A percentile compares a stretch with the other conserved stretches of the same genome.
Evolutionary conservation across 768 basidiomycete genomes (phyloP).

Genomic region (Epithele typhae): DNA sequence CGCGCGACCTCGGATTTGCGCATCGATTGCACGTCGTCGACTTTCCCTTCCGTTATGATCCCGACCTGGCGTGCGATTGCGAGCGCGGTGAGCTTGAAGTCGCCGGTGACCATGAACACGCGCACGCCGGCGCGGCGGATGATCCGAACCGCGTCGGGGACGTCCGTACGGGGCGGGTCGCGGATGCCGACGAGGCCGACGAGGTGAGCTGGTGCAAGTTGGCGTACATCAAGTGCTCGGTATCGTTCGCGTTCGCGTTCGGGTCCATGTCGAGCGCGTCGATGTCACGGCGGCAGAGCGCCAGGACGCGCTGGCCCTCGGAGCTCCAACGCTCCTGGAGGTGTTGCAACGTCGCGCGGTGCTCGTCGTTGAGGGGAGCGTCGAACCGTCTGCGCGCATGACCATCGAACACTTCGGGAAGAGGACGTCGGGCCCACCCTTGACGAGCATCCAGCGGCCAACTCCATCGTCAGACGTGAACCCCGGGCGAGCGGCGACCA

Average conservation of each 20-base stretch:
- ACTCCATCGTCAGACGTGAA: slow-evolving; percentile 18
- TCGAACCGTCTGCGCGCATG: slow-evolving; percentile 31
- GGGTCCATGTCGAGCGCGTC: slow-evolving; percentile 26
- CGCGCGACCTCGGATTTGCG: slow-evolving; percentile 16
- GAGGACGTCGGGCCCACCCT: slow-evolving; percentile 59
- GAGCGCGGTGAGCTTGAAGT: slow-evolving; percentile 56
- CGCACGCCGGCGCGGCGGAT: slow-evolving; percentile 56
- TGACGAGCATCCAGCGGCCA: slow-evolving; percentile 40
- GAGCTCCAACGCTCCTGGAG: slow-evolving; percentile 46
- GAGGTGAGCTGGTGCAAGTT: slow-evolving; percentile 44
- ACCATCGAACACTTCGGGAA: slow-evolving; percentile 35
- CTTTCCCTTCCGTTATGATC: slow-evolving; percentile 35
- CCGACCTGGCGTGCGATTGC: slow-evolving; percentile 57
- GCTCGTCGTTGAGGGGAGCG: slow-evolving; percentile 26
- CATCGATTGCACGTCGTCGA: slow-evolving; percentile 32
- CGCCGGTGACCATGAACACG: slow-evolving; percentile 60
- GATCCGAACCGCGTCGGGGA: slow-evolving; percentile 44
- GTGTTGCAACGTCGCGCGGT: slow-evolving; percentile 27
- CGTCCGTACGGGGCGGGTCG: slow-evolving; percentile 56
- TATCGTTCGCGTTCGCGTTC: slow-evolving; percentile 28
- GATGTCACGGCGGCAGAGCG: slow-evolving; percentile 46
- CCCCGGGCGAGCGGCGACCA: slow-evolving; percentile 23
- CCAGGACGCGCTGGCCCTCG: slow-evolving; percentile 58
- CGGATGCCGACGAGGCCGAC: slow-evolving; percentile 58
- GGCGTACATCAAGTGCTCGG: slow-evolving; percentile 40